Conservation (phyloP, 1,284 basidiomycete species). For the Microbotryum lychnidis-dioicae region DNA sequence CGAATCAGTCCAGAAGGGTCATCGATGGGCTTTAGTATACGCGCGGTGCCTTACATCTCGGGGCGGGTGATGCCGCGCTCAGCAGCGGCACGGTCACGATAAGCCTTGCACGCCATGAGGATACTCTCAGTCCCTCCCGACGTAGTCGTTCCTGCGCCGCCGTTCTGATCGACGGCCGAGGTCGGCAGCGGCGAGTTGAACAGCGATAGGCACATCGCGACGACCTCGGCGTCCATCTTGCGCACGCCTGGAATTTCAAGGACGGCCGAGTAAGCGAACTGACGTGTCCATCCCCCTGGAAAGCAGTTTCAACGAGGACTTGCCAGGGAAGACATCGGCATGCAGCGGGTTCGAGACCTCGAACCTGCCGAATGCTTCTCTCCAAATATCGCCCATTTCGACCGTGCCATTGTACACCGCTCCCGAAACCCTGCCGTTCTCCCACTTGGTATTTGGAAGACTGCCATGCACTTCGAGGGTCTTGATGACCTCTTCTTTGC, state of each 20-base stretch:
- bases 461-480: constrained; percentile 73
- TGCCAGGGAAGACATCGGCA: constrained; percentile 62
- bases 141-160: constrained; percentile 82
- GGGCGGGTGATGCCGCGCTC: constrained; percentile 83
- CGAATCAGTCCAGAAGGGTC: neutral
- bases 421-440: constrained; percentile 61
- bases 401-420: constrained; percentile 56
- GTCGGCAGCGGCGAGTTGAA: constrained; percentile 35
- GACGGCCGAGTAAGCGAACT: neutral
- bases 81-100: constrained; percentile 81
- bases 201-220: constrained; percentile 82
- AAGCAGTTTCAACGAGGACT: neutral
- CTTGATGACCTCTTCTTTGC: constrained; percentile 64
- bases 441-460: constrained; percentile 53
- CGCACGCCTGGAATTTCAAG: constrained; percentile 52
- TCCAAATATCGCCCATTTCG: constrained; percentile 54
- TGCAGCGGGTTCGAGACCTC: constrained; percentile 71
- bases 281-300: neutral
- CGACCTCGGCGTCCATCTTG: constrained; percentile 96
- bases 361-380: constrained; percentile 42
- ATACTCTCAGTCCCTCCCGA: constrained; percentile 95
- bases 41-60: constrained; percentile 61
- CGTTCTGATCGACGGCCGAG: constrained; percentile 42
- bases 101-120: constrained; percentile 84
- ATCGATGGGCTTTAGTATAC: neutral